Conservation (phyloP, 495 filamentous ascomycete species). For the Hypoxylon perforatum region DNA sequence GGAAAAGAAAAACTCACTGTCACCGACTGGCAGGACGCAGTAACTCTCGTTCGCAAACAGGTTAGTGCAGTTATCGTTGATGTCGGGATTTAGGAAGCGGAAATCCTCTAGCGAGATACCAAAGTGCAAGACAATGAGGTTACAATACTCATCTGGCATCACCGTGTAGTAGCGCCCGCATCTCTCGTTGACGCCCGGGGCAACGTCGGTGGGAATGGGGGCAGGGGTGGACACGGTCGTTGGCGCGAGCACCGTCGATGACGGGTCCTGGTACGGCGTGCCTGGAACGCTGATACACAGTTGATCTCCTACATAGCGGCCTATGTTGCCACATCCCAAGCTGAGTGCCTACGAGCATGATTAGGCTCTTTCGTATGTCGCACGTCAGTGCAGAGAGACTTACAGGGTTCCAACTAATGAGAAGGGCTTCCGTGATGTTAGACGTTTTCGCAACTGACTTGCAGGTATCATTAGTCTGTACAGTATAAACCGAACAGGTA, state of each 20-base stretch:
- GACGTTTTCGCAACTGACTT: slow-evolving; percentile 36
- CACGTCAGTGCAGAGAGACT: background rate
- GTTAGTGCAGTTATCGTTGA: slow-evolving; percentile 50
- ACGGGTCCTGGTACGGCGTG: background rate
- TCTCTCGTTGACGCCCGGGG: slow-evolving; percentile 2
- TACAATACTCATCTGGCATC: slow-evolving; percentile 45
- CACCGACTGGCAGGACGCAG: slow-evolving; percentile 45
- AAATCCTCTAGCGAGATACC: slow-evolving; percentile 45
- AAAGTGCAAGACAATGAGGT: slow-evolving; percentile 37
- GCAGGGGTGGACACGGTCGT: slow-evolving; percentile 4
- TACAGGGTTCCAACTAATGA: slow-evolving; percentile 39
- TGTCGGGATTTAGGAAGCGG: slow-evolving; percentile 40
- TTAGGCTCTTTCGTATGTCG: background rate
- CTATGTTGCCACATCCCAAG: slow-evolving; percentile 1
- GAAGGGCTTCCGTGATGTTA: slow-evolving; percentile 42
- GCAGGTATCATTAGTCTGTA: slow-evolving; percentile 43
- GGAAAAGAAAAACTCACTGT: slow-evolving; percentile 16
- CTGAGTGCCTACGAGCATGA: background rate
- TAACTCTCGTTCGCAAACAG: slow-evolving; percentile 39
- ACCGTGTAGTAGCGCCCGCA: slow-evolving; percentile 42
- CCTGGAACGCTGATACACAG: slow-evolving; percentile 22
- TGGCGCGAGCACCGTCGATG: background rate
- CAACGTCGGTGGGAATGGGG: slow-evolving; percentile 32
- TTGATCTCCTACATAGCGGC: slow-evolving; percentile 2
- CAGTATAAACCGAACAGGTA: slow-evolving; percentile 5